Evolutionary conservation across 2,329 filamentous ascomycete species (phyloP).

Genomic region (Neofusicoccum sp.): DNA sequence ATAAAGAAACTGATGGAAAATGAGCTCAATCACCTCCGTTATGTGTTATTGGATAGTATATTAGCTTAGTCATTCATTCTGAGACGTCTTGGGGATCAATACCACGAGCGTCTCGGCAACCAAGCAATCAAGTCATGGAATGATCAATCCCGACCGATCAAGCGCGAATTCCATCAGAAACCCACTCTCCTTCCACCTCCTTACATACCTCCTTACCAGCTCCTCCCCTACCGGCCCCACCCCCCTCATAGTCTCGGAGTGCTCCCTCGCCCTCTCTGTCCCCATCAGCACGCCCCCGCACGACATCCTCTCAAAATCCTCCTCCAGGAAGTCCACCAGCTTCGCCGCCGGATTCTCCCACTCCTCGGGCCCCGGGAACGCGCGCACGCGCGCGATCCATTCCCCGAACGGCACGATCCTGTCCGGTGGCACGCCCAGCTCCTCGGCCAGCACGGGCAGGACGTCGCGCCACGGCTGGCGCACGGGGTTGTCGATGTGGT

Average conservation of each 20-base stretch:
- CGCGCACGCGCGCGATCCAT: slow-evolving; percentile 44
- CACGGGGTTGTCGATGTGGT: slow-evolving; percentile 51
- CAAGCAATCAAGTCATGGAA: too few relatives aligned
- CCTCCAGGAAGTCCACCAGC: slow-evolving; percentile 39
- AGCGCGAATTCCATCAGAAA: too few relatives aligned
- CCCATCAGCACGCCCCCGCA: slow-evolving; percentile 49
- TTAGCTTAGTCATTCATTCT: too few relatives aligned
- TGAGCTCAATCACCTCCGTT: too few relatives aligned
- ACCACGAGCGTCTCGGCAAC: too few relatives aligned
- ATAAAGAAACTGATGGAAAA: too few relatives aligned
- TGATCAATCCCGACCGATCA: too few relatives aligned
- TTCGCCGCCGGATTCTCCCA: slow-evolving; percentile 36
- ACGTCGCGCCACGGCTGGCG: slow-evolving; percentile 46
- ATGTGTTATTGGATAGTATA: too few relatives aligned
- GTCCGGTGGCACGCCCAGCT: slow-evolving; percentile 27
- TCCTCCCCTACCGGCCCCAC: slow-evolving; percentile 39
- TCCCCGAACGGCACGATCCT: slow-evolving; percentile 44
- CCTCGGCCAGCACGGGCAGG: slow-evolving; percentile 36
- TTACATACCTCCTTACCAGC: slow-evolving; percentile 37
- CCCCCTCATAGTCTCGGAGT: slow-evolving; percentile 41
- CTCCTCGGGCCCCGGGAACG: slow-evolving; percentile 22
- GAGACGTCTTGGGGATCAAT: too few relatives aligned
- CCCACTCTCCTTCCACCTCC: slow-evolving; percentile 34
- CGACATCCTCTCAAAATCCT: slow-evolving; percentile 46
- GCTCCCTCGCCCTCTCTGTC: slow-evolving; percentile 36